Evolutionary conservation across 2,329 filamentous ascomycete genomes (phyloP), one percentile per base, ranked within the genome.

Genomic region (Pestalotiopsis sp.): DNA sequence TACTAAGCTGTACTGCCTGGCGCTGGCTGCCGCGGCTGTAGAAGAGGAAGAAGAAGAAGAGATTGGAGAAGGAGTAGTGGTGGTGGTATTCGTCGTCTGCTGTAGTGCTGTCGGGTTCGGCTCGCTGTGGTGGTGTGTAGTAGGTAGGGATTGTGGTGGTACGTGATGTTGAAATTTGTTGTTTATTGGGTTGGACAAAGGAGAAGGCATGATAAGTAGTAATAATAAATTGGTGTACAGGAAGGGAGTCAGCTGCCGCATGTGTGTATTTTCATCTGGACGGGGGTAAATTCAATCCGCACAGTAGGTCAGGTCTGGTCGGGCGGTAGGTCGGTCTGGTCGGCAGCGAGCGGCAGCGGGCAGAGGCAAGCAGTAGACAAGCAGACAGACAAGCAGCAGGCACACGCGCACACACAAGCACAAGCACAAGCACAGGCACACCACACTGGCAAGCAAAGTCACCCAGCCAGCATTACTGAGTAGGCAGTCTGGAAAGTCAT

Each of bases 101-200:
- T 27, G 59, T 39, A 62, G 25, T 62, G 31, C 27, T 62, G 59
- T 39, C 31, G 59, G 27, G 25, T 62, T 27, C 27, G 27, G n/a
- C 17, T 27, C 57, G 57, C 23, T 59, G 27, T 62, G 59, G 13
- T 27, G 59, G 23, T 61, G 58, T 61, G 38, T 27, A 38, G 59
- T n/a, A n/a, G 36, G 17, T 62, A 36, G 57, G 23, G 58, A 31
- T 23, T 20, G 58, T 31, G 12, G 17, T 59, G 56, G 56, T 62
- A 27, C 38, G 61, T 58, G 66, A 39, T 20, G 57, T 59, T 14
- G 59, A 52, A 39, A 41, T 45, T 62, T 45, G 27, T 27, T 59
- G 57, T 59, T 27, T 27, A 12, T 62, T 64, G 65, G 64, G 49
- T 20, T 64, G 64, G 68, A 67, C 65, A 67, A 69, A 69, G 68